Evolutionary conservation across 2,329 filamentous ascomycete species (phyloP), one percentile per base, ranked within the genome.

Genomic region (Thelonectria olida): DNA sequence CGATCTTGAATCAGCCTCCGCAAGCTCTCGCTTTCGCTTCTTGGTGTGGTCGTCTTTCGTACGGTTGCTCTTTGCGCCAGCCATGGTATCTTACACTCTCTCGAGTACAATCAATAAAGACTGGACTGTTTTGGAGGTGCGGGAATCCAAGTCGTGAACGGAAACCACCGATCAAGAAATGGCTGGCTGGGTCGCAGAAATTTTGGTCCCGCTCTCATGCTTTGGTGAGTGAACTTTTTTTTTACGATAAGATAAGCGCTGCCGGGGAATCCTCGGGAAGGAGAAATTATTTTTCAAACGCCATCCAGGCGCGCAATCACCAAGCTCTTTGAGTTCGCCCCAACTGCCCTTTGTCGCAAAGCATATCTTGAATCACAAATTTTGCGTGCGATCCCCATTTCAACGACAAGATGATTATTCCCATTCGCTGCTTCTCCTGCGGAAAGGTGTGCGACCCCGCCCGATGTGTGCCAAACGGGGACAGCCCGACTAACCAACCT

Each of bases 401-500:
- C n/a, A 49, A 34, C 49, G 64, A 69, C 82, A 91, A 81, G 58
- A 99, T 99, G 96, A 99, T 99, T 80, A 98, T 99, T 71, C 96
- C 96, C 3, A 92, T 99, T 68, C 93, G 96, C 71, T 99, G 96
- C 83, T 99, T 99, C 81, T 98, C 96, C 60, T 99, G 96, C 80
- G 96, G 96, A 79, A 99, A 99, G 92, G 96, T 97, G 80, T 62
- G 80, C 69, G 12, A 36, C 44, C n/a, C 54, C 52, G 25, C 19
- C 19, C 38, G 17, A 50, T 47, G 53, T 63, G 49, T 42, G 58
- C 57, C 54, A 62, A 54, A 44, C 44, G 50, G 44, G 10, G 23
- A 52, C 25, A 25, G 20, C 22, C 62, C 71, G 58, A 65, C 76
- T 80, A 61, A 72, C 78, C 74, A 54, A 20, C 31, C 23, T 61